phyloP scores from a whole-genome alignment of 192 early-diverging fungal genomes.

The Diversispora eburnea region DNA sequence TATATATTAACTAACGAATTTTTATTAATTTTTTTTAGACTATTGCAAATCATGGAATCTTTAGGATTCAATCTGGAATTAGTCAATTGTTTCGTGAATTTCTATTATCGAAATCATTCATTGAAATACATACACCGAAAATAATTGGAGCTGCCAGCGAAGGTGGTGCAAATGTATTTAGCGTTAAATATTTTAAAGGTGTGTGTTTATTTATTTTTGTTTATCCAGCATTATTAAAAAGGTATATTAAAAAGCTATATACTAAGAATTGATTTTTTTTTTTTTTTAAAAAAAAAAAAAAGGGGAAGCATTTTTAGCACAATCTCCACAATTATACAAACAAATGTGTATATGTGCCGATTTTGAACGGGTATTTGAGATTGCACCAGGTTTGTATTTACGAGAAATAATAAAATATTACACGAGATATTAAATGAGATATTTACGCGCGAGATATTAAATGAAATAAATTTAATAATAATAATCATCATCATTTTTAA shows the following conservation, averaged over 20 bases:
- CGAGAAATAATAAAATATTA: too few species aligned
- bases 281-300: neutral
- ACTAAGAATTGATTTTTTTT: neutral
- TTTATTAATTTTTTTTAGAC: constrained; percentile 49
- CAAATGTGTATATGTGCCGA: constrained; percentile 98
- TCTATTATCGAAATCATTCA: constrained; percentile 72
- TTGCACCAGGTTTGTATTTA: constrained; percentile 54
- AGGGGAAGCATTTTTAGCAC: constrained; percentile 88
- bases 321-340: constrained; percentile 99
- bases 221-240: neutral
- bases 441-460: too few species aligned
- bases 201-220: constrained; percentile 33
- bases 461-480: too few species aligned
- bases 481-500: neutral
- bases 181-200: constrained; percentile 95
- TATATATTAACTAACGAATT: neutral
- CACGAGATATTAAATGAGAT: too few species aligned
- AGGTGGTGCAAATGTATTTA: constrained; percentile 98
- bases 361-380: constrained; percentile 98
- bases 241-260: neutral
- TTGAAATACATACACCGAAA: constrained; percentile 99
- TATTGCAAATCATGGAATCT: constrained; percentile 94
- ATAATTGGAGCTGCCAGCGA: constrained; percentile 88
- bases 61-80: constrained; percentile 94
- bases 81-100: constrained; percentile 95